Evolutionary conservation across 345 rosid genomes (phyloP), one percentile per base, ranked within the genome.

Genomic region (Eucalyptus pauciflora): DNA sequence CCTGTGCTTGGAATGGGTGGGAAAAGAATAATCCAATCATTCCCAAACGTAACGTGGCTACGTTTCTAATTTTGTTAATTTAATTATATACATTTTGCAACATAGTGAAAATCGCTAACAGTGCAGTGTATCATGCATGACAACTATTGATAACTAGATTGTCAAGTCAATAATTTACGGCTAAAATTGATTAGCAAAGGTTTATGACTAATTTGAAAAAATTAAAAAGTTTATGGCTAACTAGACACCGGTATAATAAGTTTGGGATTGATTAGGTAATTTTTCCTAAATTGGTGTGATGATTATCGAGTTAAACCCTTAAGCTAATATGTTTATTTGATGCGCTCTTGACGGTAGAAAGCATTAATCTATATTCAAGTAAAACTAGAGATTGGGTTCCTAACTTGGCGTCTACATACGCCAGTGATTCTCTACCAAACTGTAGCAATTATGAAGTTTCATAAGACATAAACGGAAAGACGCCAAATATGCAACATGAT

Each of bases 91-190:
- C 1, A 6, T n/a, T 14, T 4, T n/a, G 48, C 46, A 45, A 45
- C 9, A 1, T 45, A 45, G 9, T 45, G 2, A 1, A 62, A 13
- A 25, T 27, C 2, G 7, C 2, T 60, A 29, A 60, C 67, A 6
- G 12, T n/a, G 7, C 14, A 6, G 4, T 27, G 31, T 27, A 46
- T 46, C 48, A 46, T 46, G 48, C 2, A 46, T 8, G 48, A 46
- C 48, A 46, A 46, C 48, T 46, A 46, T 46, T 2, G 3, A 46
- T 46, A 46, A 46, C 10, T 46, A 3, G 48, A 46, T 46, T 46
- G 3, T 29, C 17, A n/a, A 8, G 2, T 29, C 9, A n/a, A 7
- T 7, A 7, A 14, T 29, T n/a, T 64, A 4, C 2, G 5, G 3
- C 5, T 1, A 29, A 64, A n/a, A 64, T 29, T 29, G 71, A 13